Evolutionary conservation across 1,284 basidiomycete species (phyloP), one percentile per base, ranked within the genome.

Genomic region (Anthracocystis setariae): DNA sequence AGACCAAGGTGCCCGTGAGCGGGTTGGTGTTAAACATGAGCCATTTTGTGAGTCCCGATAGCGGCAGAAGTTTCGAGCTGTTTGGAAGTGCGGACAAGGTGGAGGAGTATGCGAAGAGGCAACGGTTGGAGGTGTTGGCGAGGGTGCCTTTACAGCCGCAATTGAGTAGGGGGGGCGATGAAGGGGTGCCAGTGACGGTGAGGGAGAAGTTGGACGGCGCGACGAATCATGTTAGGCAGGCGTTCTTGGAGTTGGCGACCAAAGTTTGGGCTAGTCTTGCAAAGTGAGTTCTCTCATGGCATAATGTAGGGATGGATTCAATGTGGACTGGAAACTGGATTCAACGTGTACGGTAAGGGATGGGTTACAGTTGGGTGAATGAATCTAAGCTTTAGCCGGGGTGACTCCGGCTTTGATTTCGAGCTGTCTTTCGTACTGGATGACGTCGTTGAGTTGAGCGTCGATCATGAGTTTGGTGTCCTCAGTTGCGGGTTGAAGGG

Each of bases 21-120:
- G 95, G 95, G 1, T 86, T 94, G 3, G 84, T 98, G 0, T 88
- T 98, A 49, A 98, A 98, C 82, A 92, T 96, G 86, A 89, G 93
- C 0, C 89, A 93, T 83, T 97, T 91, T 82, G 85, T 90, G n/a
- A 94, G 93, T 76, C 87, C 91, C 0, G 87, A 88, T 5, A 96
- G 93, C 76, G 85, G 87, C 1, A 87, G 86, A 0, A 86, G 85
- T 0, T 92, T 94, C 70, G 86, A 91, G 73, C 86, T 97, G 12
- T 98, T 94, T 71, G 95, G 94, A 42, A 84, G 88, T 8, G 86
- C 91, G 0, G 86, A 86, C 8, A 84, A 85, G 13, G 94, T 96
- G 84, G 86, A 87, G 21, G 80, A 84, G 7, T 88, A 90, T 0
- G 91, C 93, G 0, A 62, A 82, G 1, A 86, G 87, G 2, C 86